Evolutionary conservation across 805 yeast genomes (phyloP), one percentile per base, ranked within the genome.

Genomic region (Lipomyces mesembrius): DNA sequence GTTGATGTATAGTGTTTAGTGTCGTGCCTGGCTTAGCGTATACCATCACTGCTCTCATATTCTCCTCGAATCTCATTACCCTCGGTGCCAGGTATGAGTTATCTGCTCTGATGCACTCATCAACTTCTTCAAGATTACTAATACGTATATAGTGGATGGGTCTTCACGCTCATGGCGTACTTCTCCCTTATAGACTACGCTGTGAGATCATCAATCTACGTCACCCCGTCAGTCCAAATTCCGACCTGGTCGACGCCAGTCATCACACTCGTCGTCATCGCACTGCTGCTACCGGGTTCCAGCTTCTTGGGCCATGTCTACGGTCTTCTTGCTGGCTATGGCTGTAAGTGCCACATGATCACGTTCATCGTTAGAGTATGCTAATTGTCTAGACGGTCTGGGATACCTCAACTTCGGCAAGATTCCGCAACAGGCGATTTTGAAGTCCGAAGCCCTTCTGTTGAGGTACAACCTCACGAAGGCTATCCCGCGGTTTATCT

Each of bases 201-300:
- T 11, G 25, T 67, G 29, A 66, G 71, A 9, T 65, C 35, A n/a
- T 9, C 71, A 5, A 63, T 68, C 43, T 62, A 67, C 54, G 11
- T 68, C 49, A 63, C 32, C 55, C 61, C 67, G n/a, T 25, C 62
- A 27, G 22, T 68, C 37, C 69, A 63, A 39, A 63, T 68, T 52
- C 71, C 71, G 27, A 68, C 71, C 2, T 68, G 69, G 69, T 35
- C 67, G n/a, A 63, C 69, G 9, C 71, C 71, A 2, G 29, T 66
- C 35, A 35, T 68, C 39, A 67, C 70, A 7, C 62, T 68, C 12
- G 9, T 66, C 34, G 22, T 66, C n/a, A 43, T 62, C 37, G 71
- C 71, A 2, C 8, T 68, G 20, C 61, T 68, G n/a, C 67, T 68
- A 22, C 71, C 71, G 20, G 69, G 67, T 5, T 66, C 71, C 17